phyloP scores from a whole-genome alignment of 331 rosid genomes.

The Quercus lobata region DNA sequence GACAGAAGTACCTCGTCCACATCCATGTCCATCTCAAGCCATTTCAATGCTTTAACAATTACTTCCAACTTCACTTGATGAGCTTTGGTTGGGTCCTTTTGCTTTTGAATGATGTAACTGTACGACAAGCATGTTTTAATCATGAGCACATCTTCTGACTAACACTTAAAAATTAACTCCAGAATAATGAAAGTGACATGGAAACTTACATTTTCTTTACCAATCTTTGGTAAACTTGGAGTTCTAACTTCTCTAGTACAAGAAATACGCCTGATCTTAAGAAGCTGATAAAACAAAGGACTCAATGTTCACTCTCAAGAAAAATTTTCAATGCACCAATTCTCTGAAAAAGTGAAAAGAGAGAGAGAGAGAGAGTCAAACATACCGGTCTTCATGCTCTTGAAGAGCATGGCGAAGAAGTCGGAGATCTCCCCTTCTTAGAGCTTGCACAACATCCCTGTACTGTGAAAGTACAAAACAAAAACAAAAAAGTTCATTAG shows the following conservation, averaged over 20 bases:
- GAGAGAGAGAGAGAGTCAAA: neutral
- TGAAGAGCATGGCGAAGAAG: conserved; percentile 88
- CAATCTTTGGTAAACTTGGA: conserved; percentile 92
- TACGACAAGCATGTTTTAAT: conserved; percentile 14
- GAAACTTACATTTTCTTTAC: conserved; percentile 83
- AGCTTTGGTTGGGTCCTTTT: conserved; percentile 83
- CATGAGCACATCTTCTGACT: conserved; percentile 17
- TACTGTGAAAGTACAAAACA: conserved; percentile 45
- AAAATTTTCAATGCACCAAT: conserved; percentile 1
- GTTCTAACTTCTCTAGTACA: conserved; percentile 96
- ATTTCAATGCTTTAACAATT: conserved; percentile 81
- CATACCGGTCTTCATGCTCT: conserved; percentile 80
- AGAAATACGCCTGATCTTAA: conserved; percentile 96
- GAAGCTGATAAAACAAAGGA: conserved; percentile 50
- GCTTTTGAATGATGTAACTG: conserved; percentile 90
- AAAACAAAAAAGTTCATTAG: neutral
- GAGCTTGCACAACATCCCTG: conserved; percentile 61
- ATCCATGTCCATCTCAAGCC: conserved; percentile 96
- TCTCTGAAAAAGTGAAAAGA: neutral
- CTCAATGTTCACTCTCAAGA: conserved; percentile 3
- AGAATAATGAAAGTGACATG: conserved; percentile 1
- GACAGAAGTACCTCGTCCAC: conserved; percentile 69
- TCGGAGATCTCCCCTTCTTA: conserved; percentile 88
- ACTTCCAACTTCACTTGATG: conserved; percentile 95
- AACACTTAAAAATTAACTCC: neutral